Conservation (phyloP, 2,329 filamentous ascomycete species). For the Corynespora cassiicola region DNA sequence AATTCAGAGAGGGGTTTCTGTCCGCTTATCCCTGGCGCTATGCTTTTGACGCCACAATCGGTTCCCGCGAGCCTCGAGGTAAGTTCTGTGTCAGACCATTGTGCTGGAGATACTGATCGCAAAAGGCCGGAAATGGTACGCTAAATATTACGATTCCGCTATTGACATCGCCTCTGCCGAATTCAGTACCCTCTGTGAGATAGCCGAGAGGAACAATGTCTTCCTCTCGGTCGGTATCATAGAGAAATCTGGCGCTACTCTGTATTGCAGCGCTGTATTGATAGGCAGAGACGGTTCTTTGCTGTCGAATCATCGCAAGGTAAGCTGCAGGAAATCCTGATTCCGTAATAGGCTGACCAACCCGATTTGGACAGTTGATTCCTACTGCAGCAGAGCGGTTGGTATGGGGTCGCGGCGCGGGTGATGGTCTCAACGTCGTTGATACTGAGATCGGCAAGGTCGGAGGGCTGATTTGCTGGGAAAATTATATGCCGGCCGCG, state of each 20-base stretch:
- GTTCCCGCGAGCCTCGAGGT: constrained; percentile 49
- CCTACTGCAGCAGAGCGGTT: constrained; percentile 51
- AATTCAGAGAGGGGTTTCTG: constrained; percentile 47
- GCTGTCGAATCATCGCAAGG: constrained; percentile 49
- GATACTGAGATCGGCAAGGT: constrained; percentile 51
- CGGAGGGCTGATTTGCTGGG: constrained; percentile 53
- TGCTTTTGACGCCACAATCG: constrained; percentile 52
- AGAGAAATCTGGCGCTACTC: constrained; percentile 49
- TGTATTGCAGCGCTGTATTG: constrained; percentile 50
- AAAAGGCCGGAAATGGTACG: constrained; percentile 51
- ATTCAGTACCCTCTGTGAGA: constrained; percentile 39
- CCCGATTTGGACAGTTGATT: constrained; percentile 37
- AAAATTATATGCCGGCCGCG: constrained; percentile 55
- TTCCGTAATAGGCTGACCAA: too few species aligned
- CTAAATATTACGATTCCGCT: constrained; percentile 49
- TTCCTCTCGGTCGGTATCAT: constrained; percentile 50
- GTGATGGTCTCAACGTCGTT: constrained; percentile 48
- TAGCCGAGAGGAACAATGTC: constrained; percentile 44
- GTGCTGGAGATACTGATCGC: background rate
- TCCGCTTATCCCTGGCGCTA: constrained; percentile 54
- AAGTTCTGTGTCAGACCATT: constrained; percentile 2
- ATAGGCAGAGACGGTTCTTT: constrained; percentile 46
- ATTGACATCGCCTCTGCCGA: constrained; percentile 49
- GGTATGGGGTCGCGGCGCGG: constrained; percentile 49
- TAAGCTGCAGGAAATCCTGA: too few species aligned